Conservation (phyloP, 768 basidiomycete species). For the Dentipellis sp. region DNA sequence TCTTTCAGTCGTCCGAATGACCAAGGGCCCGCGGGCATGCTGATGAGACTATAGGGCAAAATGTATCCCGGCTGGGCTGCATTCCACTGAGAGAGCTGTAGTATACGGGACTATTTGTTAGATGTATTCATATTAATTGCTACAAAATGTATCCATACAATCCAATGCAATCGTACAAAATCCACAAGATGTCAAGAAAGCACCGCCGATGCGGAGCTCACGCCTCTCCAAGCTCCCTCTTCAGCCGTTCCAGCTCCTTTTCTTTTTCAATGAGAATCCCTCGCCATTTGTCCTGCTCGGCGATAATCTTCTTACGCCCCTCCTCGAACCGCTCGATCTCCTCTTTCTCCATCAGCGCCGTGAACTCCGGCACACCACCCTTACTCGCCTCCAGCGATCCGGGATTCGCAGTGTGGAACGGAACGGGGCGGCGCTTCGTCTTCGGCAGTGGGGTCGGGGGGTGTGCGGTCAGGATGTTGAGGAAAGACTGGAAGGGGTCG, state of each 20-base stretch:
- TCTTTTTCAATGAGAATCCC: constrained; percentile 67
- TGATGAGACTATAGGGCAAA: constrained; percentile 40
- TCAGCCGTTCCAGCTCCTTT: constrained; percentile 65
- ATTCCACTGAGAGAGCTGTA: constrained; percentile 42
- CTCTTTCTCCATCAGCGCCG: constrained; percentile 74
- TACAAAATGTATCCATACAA: neutral
- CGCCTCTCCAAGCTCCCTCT: constrained; percentile 36
- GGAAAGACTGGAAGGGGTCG: constrained; percentile 84
- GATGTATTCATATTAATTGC: neutral
- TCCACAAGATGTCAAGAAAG: neutral
- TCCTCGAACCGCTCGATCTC: constrained; percentile 75
- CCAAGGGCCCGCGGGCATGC: constrained; percentile 7
- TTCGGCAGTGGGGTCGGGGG: constrained; percentile 79
- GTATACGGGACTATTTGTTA: neutral
- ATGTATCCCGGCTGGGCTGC: constrained; percentile 92
- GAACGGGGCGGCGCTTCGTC: constrained; percentile 48
- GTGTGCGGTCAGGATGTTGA: constrained; percentile 70
- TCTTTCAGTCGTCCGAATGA: neutral
- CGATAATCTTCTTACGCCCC: constrained; percentile 58
- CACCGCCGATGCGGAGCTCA: neutral
- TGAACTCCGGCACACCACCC: constrained; percentile 75
- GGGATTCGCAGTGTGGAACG: constrained; percentile 53
- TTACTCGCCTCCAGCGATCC: constrained; percentile 56
- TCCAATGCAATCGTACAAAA: constrained; percentile 1
- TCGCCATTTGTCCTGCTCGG: constrained; percentile 71